Evolutionary conservation across 2,329 filamentous ascomycete genomes (phyloP).

Genomic region (Aspergillus sp.): DNA sequence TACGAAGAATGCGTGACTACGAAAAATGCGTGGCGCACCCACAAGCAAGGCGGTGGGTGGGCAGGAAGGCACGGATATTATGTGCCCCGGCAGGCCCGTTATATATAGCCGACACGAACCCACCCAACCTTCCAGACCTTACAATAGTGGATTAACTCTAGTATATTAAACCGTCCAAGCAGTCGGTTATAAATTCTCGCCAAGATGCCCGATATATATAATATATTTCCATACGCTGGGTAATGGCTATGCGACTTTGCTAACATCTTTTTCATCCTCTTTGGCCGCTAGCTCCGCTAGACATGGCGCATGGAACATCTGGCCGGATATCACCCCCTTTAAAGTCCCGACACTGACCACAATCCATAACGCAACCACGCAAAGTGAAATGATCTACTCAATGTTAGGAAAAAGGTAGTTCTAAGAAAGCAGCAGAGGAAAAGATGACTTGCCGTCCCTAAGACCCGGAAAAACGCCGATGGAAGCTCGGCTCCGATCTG

Average conservation of each 20-base stretch:
- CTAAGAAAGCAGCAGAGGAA: not conserved
- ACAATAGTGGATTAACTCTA: not conserved
- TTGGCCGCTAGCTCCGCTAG: constrained; percentile 38
- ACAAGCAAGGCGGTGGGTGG: no score
- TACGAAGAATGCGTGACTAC: no score
- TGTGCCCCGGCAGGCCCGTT: not conserved
- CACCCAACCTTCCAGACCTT: not conserved
- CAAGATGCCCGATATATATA: not conserved
- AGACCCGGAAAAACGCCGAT: constrained; percentile 55
- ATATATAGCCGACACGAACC: not conserved
- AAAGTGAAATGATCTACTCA: constrained; percentile 48
- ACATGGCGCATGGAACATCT: constrained; percentile 57
- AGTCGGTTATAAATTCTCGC: not conserved
- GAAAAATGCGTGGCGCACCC: no score
- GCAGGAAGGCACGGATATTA: no score
- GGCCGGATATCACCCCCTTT: constrained; percentile 48
- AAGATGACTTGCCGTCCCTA: constrained; percentile 48
- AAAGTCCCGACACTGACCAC: constrained; percentile 53
- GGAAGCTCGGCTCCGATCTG: constrained; percentile 52
- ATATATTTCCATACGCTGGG: not conserved
- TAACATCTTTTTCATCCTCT: constrained; percentile 17
- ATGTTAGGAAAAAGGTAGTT: not conserved
- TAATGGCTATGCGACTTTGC: constrained; percentile 18
- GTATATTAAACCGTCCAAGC: not conserved
- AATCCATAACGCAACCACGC: constrained; percentile 57